Evolutionary conservation across 2,329 filamentous ascomycete genomes (phyloP).

Genomic region (Colletotrichum kahawae): DNA sequence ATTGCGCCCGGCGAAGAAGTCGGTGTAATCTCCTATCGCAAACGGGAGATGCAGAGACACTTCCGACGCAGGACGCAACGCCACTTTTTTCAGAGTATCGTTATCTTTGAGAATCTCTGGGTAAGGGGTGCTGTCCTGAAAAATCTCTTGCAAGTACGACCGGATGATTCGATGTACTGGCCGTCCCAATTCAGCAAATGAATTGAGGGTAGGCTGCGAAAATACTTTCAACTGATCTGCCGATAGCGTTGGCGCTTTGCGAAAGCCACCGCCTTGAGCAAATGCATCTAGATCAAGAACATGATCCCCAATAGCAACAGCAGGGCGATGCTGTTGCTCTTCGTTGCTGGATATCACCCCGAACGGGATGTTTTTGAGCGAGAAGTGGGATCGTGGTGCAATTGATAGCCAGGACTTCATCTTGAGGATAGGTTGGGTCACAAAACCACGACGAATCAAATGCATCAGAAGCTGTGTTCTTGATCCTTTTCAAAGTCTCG

Average conservation of each 20-base stretch:
- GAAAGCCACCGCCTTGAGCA: slow-evolving; percentile 17
- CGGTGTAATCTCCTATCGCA: slow-evolving; percentile 76
- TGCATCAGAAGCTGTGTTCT: not conserved
- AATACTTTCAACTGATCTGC: slow-evolving; percentile 16
- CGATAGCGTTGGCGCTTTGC: not conserved
- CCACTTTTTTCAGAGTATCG: not conserved
- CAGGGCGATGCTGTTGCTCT: slow-evolving; percentile 60
- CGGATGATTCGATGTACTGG: slow-evolving; percentile 70
- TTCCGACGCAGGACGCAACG: slow-evolving; percentile 30
- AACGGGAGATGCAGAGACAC: slow-evolving; percentile 70
- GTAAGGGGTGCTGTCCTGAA: slow-evolving; percentile 54
- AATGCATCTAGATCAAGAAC: slow-evolving; percentile 62
- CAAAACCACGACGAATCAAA: not conserved
- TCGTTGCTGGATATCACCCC: slow-evolving; percentile 70
- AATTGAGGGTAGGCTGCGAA: slow-evolving; percentile 64
- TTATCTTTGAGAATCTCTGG: slow-evolving; percentile 12
- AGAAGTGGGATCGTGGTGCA: slow-evolving; percentile 52
- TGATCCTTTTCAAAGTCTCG: not conserved
- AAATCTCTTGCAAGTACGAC: slow-evolving; percentile 63
- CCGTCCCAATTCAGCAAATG: slow-evolving; percentile 71
- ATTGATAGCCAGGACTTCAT: slow-evolving; percentile 22
- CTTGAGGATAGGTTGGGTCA: not conserved
- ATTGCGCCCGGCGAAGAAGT: slow-evolving; percentile 78
- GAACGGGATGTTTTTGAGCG: slow-evolving; percentile 76
- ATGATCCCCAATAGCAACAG: slow-evolving; percentile 71